A percentile compares a stretch with the other conserved stretches of the same genome.
phyloP scores from a whole-genome alignment of 345 rosid species.

The Jatropha curcas region DNA sequence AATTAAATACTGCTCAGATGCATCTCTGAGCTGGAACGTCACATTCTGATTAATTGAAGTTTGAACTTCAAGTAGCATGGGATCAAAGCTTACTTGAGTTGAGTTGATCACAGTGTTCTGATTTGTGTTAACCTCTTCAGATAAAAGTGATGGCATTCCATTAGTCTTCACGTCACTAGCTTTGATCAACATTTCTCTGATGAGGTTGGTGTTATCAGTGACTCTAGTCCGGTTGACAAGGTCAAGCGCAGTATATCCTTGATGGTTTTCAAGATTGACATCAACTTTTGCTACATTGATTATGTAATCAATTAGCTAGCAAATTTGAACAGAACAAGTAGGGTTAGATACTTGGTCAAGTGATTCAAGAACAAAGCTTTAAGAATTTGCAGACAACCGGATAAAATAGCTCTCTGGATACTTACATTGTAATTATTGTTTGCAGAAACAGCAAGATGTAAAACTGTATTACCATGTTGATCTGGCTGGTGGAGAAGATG shows the following conservation, averaged over 20 bases:
- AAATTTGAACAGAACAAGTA: too few relatives aligned
- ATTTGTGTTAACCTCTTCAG: neutral
- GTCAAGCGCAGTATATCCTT: slow-evolving; percentile 20
- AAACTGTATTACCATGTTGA: slow-evolving; percentile 25
- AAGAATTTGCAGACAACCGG: too few relatives aligned
- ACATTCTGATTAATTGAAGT: neutral
- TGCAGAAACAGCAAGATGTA: slow-evolving; percentile 27
- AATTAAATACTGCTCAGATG: neutral
- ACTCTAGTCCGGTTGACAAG: neutral
- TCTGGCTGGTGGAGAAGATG: slow-evolving; percentile 22
- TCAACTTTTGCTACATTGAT: neutral
- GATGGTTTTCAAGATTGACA: neutral
- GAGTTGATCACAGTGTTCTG: too few relatives aligned
- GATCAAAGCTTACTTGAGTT: too few relatives aligned
- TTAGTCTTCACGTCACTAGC: neutral
- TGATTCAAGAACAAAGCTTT: too few relatives aligned
- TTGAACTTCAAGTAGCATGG: neutral
- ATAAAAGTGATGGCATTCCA: neutral
- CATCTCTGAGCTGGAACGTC: neutral
- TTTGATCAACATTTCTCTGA: neutral
- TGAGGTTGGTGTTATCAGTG: neutral
- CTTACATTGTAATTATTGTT: slow-evolving; percentile 15
- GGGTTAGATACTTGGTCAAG: neutral
- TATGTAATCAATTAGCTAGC: slow-evolving; percentile 20
- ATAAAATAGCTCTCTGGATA: too few relatives aligned